phyloP scores from a whole-genome alignment of 805 yeast species.

The Henningerozyma blattae region DNA sequence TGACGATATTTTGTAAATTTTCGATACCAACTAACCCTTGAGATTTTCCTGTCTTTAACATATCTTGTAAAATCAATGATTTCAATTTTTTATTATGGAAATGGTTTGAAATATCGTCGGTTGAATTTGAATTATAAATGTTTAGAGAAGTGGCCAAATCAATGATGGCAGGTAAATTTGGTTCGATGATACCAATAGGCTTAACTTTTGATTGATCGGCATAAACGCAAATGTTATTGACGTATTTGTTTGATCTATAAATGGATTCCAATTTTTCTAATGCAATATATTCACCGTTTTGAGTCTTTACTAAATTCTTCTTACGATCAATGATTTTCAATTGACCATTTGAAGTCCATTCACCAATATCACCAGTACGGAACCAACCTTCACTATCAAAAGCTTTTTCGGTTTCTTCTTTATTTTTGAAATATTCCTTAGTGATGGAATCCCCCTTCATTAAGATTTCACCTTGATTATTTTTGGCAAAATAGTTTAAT shows the following conservation, averaged over 20 bases:
- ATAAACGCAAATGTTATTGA: slow-evolving; percentile 78
- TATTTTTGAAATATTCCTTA: slow-evolving; percentile 71
- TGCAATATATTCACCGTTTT: slow-evolving; percentile 96
- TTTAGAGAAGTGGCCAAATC: slow-evolving; percentile 47
- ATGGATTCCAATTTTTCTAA: slow-evolving; percentile 86
- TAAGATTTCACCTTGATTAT: slow-evolving; percentile 87
- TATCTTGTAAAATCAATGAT: slow-evolving; percentile 40
- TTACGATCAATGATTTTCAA: slow-evolving; percentile 82
- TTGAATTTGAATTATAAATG: slow-evolving; percentile 31
- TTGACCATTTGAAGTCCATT: slow-evolving; percentile 75
- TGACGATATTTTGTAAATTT: slow-evolving; percentile 62
- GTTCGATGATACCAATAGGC: slow-evolving; percentile 85
- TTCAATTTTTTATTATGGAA: slow-evolving; percentile 46
- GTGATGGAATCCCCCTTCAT: slow-evolving; percentile 65
- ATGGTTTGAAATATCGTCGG: slow-evolving; percentile 33
- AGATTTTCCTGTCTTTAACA: slow-evolving; percentile 63
- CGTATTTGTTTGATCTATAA: slow-evolving; percentile 72
- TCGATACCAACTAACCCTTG: slow-evolving; percentile 84
- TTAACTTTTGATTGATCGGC: slow-evolving; percentile 82
- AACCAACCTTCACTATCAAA: slow-evolving; percentile 87
- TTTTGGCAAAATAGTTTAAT: slow-evolving; percentile 80
- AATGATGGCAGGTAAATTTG: slow-evolving; percentile 56
- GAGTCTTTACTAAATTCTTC: slow-evolving; percentile 91
- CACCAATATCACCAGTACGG: slow-evolving; percentile 92
- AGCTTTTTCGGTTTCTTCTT: slow-evolving; percentile 65